Conservation (phyloP, 805 yeast genomes). For the Teunomyces tritomae region DNA sequence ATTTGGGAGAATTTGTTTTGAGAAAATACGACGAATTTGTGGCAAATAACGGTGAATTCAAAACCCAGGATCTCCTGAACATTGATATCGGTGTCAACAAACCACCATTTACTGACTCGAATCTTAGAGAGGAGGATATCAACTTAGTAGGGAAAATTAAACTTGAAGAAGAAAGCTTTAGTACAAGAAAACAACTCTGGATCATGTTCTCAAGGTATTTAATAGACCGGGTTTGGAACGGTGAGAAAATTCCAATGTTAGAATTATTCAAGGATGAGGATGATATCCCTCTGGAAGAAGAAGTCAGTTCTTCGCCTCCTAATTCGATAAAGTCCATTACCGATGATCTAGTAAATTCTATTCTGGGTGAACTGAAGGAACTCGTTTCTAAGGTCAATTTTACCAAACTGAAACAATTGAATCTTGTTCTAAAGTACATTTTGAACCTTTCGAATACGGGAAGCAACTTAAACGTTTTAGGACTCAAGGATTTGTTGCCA, state of each 20-base stretch:
- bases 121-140: constrained; percentile 42
- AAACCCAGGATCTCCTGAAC: constrained; percentile 3
- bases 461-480: constrained; percentile 34
- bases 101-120: constrained; percentile 2
- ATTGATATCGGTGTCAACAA: not conserved
- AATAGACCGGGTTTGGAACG: constrained; percentile 27
- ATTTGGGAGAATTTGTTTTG: constrained; percentile 45
- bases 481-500: constrained; percentile 80
- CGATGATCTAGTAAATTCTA: constrained; percentile 7
- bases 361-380: not conserved
- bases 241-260: constrained; percentile 7
- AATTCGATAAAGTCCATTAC: constrained; percentile 12
- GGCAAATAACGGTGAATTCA: constrained; percentile 10
- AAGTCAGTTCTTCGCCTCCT: not conserved
- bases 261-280: not conserved
- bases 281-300: not conserved
- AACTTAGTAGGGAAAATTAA: constrained; percentile 26
- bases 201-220: constrained; percentile 57
- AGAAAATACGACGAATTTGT: constrained; percentile 28
- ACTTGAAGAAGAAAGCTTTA: constrained; percentile 32
- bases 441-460: constrained; percentile 27
- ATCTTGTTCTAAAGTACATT: constrained; percentile 28
- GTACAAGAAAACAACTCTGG: constrained; percentile 71
- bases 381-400: not conserved
- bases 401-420: constrained; percentile 15